Evolutionary conservation across 2,329 filamentous ascomycete species (phyloP), one percentile per base, ranked within the genome.

Genomic region (Aspergillus tamarii): DNA sequence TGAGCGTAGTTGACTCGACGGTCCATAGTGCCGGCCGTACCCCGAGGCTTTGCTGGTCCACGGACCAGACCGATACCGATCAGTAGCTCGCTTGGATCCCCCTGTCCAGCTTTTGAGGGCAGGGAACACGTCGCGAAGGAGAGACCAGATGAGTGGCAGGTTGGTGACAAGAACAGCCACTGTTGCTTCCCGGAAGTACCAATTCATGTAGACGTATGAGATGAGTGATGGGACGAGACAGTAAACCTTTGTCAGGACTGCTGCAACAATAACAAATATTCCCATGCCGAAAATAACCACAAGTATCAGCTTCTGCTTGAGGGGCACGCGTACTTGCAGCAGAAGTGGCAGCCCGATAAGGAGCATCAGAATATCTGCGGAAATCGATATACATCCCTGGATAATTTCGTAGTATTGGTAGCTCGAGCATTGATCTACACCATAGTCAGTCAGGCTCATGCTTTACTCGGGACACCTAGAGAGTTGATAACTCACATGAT

Each of bases 61-160:
- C 6, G 72, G 70, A 0, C 69, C 73, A 10, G 72, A 75, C 50
- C 71, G 70, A 67, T 78, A 77, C 50, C 73, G 71, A 26, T 77
- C 74, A 11, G 76, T 74, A 21, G 63, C 69, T 30, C 72, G 69
- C 59, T 72, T 76, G 11, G 77, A 79, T 32, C 76, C 76, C 2
- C 77, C 77, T 12, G 76, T 77, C 77, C 77, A 79, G 63, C 76
- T 78, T 66, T 76, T 77, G 65, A 79, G 71, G 1, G 70, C 70
- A 2, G 77, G 78, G 74, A 85, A 85, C 23, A 84, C 68, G 58
- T 84, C 81, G 19, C 82, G 77, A 9, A 85, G 70, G 2, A 85
- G 76, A 1, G 83, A 83, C 83, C 83, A 85, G 14, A 83, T 79
- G 48, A 83, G 81, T 0, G 83, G 83, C 1, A 85, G 71, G 62